Evolutionary conservation across 2,329 filamentous ascomycete genomes (phyloP).

Genomic region (Alternaria burnsii): DNA sequence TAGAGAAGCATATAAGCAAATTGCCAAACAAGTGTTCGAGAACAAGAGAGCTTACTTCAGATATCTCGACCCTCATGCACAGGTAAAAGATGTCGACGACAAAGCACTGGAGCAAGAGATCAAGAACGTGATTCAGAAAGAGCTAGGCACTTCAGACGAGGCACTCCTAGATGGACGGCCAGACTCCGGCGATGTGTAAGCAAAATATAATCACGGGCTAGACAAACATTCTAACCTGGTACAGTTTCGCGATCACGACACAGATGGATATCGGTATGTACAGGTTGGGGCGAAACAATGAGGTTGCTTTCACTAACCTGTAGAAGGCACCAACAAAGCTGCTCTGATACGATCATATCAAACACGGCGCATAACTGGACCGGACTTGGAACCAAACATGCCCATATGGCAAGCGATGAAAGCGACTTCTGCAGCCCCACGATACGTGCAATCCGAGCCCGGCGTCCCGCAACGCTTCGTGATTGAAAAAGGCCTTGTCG

Average conservation of each 20-base stretch:
- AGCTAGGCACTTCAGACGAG: constrained; percentile 30
- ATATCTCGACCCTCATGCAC: constrained; percentile 32
- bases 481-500: constrained; percentile 41
- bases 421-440: constrained; percentile 34
- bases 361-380: constrained; percentile 41
- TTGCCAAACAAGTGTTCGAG: constrained; percentile 35
- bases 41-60: constrained; percentile 40
- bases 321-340: constrained; percentile 31
- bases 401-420: constrained; percentile 39
- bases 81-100: constrained; percentile 15
- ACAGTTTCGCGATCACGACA: constrained; percentile 41
- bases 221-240: constrained; percentile 10
- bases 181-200: constrained; percentile 44
- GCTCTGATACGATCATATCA: constrained; percentile 44
- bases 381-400: constrained; percentile 38
- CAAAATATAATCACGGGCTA: not conserved
- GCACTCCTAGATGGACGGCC: constrained; percentile 33
- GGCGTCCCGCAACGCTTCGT: constrained; percentile 28
- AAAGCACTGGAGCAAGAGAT: constrained; percentile 32
- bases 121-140: constrained; percentile 29
- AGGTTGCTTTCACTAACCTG: not conserved
- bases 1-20: constrained; percentile 39
- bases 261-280: constrained; percentile 37
- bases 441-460: constrained; percentile 30
- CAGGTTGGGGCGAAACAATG: not conserved